A percentile compares a stretch with the other conserved stretches of the same genome.
phyloP scores from a whole-genome alignment of 192 early-diverging fungal species.

The Gryganskiella cystojenkinii region DNA sequence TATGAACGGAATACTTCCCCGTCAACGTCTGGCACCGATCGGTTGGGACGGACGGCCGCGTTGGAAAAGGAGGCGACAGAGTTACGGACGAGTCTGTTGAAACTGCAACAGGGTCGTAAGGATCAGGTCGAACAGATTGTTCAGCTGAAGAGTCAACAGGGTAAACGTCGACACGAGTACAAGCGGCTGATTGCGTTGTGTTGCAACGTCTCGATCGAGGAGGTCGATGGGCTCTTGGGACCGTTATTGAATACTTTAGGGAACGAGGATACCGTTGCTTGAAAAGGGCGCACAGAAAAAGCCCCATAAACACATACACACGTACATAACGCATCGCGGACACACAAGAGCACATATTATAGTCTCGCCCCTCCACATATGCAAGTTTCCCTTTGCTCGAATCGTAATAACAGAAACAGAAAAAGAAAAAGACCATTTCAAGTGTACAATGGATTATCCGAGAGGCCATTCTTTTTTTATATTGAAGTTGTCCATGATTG shows the following conservation, averaged over 20 bases:
- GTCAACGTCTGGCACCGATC: background rate
- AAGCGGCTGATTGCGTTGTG: conserved; percentile 74
- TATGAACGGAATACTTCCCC: background rate
- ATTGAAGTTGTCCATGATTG: too few relatives aligned
- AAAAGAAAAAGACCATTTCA: too few relatives aligned
- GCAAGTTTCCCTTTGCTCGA: too few relatives aligned
- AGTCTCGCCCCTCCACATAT: too few relatives aligned
- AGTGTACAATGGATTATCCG: too few relatives aligned
- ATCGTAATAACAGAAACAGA: too few relatives aligned
- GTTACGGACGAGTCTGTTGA: conserved; percentile 9
- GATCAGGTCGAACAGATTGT: conserved; percentile 57
- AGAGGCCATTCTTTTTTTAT: too few relatives aligned
- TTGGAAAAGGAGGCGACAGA: conserved; percentile 44
- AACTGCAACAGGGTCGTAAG: conserved; percentile 37
- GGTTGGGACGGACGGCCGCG: conserved; percentile 1
- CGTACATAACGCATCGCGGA: too few relatives aligned
- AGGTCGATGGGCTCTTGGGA: conserved; percentile 68
- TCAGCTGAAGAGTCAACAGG: conserved; percentile 50
- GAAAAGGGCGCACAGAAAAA: too few relatives aligned
- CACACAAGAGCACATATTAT: too few relatives aligned
- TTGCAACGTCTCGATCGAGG: conserved; percentile 70
- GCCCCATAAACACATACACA: too few relatives aligned
- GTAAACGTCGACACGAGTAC: conserved; percentile 66
- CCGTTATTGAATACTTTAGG: conserved; percentile 74
- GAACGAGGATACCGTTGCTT: conserved; percentile 49